Evolutionary conservation across 2,329 filamentous ascomycete species (phyloP).

Genomic region (Aciculosporium take): DNA sequence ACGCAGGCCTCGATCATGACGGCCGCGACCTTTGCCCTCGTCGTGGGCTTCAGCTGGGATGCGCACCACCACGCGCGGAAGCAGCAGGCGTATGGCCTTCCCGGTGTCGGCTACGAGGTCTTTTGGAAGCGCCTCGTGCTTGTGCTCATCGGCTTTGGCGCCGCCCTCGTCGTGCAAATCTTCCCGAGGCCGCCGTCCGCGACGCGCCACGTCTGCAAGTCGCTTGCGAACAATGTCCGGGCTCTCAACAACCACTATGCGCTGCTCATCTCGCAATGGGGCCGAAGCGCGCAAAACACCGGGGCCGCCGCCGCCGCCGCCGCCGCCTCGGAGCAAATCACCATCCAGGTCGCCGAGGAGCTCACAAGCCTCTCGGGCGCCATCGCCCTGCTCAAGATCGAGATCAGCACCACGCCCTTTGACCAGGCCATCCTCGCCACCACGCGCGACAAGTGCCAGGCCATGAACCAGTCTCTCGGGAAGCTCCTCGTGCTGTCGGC

Average conservation of each 20-base stretch:
- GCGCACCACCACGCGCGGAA: conserved; percentile 24
- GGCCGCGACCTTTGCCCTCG: conserved; percentile 25
- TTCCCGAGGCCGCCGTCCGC: conserved; percentile 33
- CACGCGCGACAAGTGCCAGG: conserved; percentile 16
- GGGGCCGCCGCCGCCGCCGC: conserved; percentile 14
- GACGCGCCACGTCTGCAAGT: conserved; percentile 27
- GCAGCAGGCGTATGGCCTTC: conserved; percentile 33
- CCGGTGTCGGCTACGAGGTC: conserved; percentile 30
- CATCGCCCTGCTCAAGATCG: conserved; percentile 16
- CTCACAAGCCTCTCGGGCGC: conserved; percentile 13
- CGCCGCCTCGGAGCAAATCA: conserved; percentile 13
- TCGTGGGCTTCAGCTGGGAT: conserved; percentile 33
- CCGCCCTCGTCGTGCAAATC: conserved; percentile 29
- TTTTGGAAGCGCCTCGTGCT: conserved; percentile 33
- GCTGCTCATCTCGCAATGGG: conserved; percentile 31
- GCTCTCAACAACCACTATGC: conserved; percentile 34
- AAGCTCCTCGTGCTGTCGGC: conserved; percentile 19
- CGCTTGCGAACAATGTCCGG: conserved; percentile 28
- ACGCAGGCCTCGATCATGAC: conserved; percentile 18
- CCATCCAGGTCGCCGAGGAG: conserved; percentile 16
- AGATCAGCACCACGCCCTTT: conserved; percentile 18
- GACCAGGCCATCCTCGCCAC: conserved; percentile 16
- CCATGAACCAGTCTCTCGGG: conserved; percentile 20
- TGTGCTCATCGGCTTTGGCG: conserved; percentile 29
- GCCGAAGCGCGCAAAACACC: conserved; percentile 14